A percentile compares a stretch with the other conserved stretches of the same genome.
These are phyloP conservation scores for Ramularia endophylla DNA, from an alignment of 2,329 filamentous ascomycete genomes.

Conservation along the genomic window DNA sequence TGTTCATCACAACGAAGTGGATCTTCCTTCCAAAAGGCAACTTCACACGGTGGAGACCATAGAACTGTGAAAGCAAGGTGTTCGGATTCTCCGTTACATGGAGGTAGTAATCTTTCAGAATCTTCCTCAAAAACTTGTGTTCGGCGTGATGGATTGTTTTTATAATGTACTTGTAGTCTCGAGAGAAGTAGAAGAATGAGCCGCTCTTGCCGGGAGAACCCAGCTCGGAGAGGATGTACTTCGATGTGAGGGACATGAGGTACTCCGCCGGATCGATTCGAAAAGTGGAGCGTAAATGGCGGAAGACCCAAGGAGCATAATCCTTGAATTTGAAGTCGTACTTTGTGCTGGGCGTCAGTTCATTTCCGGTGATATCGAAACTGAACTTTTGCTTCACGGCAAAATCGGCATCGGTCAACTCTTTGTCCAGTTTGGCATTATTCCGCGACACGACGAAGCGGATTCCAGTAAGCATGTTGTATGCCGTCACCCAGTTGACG, in stretches of 20 bases:
- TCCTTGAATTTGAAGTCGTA: constrained; percentile 99
- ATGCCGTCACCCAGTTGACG: constrained; percentile 88
- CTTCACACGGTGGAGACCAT: constrained; percentile 94
- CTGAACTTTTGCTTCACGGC: constrained; percentile 94
- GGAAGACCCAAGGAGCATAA: constrained; percentile 99
- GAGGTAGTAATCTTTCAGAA: constrained; percentile 85
- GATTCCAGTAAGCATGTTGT: constrained; percentile 99
- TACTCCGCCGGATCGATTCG: constrained; percentile 94
- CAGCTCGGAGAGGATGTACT: constrained; percentile 96
- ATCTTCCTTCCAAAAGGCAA: constrained; percentile 98
- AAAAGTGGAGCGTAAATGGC: constrained; percentile 81
- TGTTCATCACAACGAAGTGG: constrained; percentile 99
- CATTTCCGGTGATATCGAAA: constrained; percentile 97
- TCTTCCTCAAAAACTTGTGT: constrained; percentile 78
- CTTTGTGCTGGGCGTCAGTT: constrained; percentile 94
- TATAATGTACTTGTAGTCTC: constrained; percentile 99
- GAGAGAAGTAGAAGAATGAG: constrained; percentile 99
- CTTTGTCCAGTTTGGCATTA: constrained; percentile 91
- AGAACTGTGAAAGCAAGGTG: constrained; percentile 95
- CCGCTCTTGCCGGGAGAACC: constrained; percentile 97
- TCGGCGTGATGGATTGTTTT: constrained; percentile 98
- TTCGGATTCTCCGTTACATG: constrained; percentile 93
- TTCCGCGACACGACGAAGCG: constrained; percentile 93
- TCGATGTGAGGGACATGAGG: constrained; percentile 94
- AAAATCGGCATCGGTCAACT: constrained; percentile 87